Conservation (phyloP, 2,329 filamentous ascomycete species). For the Sphaerulina musiva region DNA sequence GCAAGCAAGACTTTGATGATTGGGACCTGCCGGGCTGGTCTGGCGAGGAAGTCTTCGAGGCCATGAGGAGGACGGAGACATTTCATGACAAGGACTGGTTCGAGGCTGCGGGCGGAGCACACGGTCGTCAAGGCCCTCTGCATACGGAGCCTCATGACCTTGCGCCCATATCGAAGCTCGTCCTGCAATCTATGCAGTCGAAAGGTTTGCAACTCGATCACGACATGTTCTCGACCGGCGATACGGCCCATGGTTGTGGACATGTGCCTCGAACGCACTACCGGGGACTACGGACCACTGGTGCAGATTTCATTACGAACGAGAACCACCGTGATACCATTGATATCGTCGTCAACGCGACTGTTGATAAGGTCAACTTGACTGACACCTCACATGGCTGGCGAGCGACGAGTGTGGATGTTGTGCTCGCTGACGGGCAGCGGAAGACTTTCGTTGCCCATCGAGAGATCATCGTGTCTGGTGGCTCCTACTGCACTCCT, state of each 20-base stretch:
- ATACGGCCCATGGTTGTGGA: slow-evolving; percentile 50
- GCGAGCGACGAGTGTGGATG: slow-evolving; percentile 39
- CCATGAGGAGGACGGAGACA: slow-evolving; percentile 24
- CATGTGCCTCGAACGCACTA: slow-evolving; percentile 49
- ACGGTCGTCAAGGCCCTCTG: slow-evolving; percentile 22
- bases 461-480: slow-evolving; percentile 32
- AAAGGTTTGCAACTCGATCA: slow-evolving; percentile 19
- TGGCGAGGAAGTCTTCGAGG: slow-evolving; percentile 24
- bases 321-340: slow-evolving; percentile 40
- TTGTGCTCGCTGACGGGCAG: slow-evolving; percentile 35
- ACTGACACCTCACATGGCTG: slow-evolving; percentile 49
- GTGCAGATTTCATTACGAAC: slow-evolving; percentile 47
- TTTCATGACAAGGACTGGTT: slow-evolving; percentile 25
- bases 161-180: slow-evolving; percentile 18
- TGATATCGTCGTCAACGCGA: slow-evolving; percentile 34
- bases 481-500: slow-evolving; percentile 48
- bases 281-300: slow-evolving; percentile 47
- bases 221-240: slow-evolving; percentile 34
- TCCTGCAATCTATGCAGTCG: slow-evolving; percentile 22
- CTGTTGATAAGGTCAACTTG: slow-evolving; percentile 57
- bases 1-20: slow-evolving; percentile 38
- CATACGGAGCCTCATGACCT: slow-evolving; percentile 39
- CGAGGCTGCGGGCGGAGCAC: slow-evolving; percentile 12
- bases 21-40: slow-evolving; percentile 24
- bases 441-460: slow-evolving; percentile 32